Base-by-base conservation (phyloP, 2,329 filamentous ascomycete species). In the Monosporascus cannonballus region DNA sequence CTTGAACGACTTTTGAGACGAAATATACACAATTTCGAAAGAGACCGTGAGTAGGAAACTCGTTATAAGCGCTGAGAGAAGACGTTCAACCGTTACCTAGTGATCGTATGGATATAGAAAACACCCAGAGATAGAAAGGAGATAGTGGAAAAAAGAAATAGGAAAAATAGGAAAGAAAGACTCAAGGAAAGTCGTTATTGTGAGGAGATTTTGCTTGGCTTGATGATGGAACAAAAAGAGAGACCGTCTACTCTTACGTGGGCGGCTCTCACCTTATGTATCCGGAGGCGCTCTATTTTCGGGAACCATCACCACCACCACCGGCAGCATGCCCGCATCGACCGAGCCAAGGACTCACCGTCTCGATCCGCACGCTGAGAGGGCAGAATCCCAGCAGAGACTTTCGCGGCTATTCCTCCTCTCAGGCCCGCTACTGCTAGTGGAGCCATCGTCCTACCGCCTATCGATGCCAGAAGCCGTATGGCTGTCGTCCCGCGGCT, bases 131-230 rank as follows among this genome's bases (percentile, higher is more conserved):
- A 63, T 54, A 65, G 55, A 57, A 56, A 61, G 50, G 56, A 52
- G 59, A 62, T 56, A 59, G 46, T 61, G 52, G 59, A 52, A 59
- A 59, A 52, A 58, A 59, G 62, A 57, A 52, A 46, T 55, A 56
- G 55, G 51, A 62, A 58, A 45, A 51, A 54, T 57, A 59, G 58
- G 56, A 60, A 57, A 57, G 52, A 63, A 66, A 62, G 61, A 65
- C 61, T 55, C 36, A 65, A 63, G 55, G 57, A 63, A 66, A 67
- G 53, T 51, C 53, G 52, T 61, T 47, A 59, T 51, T 56, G 47
- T 48, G 47, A 37, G 57, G 53, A 54, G 36, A 55, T 20, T 30
- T 50, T 54, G 54, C 37, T 54, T 61, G 48, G 1, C 41, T 54
- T 58, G 47, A 59, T 64, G 59, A 57, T 49, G 51, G 55, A 52